Conservation (phyloP, 179 eudicot genomes). For the Silene noctiflora region DNA sequence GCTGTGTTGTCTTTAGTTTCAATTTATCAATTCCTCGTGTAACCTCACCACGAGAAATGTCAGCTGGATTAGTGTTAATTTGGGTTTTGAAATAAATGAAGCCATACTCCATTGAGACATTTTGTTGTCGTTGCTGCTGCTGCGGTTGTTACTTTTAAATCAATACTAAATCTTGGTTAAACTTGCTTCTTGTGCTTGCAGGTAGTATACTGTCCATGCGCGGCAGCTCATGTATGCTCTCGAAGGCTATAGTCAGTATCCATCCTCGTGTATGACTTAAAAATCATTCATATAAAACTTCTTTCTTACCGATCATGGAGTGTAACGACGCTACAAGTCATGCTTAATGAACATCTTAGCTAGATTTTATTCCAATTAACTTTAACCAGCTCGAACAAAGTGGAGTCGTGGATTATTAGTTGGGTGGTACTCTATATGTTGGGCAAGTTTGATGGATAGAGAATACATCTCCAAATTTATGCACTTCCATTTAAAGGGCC, state of each 20-base stretch:
- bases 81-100: not conserved
- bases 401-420: too few relatives aligned
- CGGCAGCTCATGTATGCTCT: constrained; percentile 1
- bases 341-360: not conserved
- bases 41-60: not conserved
- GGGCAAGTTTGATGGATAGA: not conserved
- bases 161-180: not conserved
- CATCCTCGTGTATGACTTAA: not conserved
- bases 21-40: not conserved
- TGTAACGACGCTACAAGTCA: not conserved
- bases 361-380: not conserved
- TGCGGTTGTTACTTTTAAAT: not conserved
- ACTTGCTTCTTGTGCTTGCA: not conserved
- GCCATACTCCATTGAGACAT: not conserved
- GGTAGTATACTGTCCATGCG: not conserved
- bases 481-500: not conserved
- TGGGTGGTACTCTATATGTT: too few relatives aligned
- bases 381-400: not conserved
- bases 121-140: not conserved
- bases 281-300: not conserved
- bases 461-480: not conserved
- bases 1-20: not conserved
- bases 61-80: not conserved
- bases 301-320: not conserved
- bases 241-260: not conserved